Base-by-base conservation (phyloP, 371 early-diverging fungal species). In the Mucor mucedo region DNA sequence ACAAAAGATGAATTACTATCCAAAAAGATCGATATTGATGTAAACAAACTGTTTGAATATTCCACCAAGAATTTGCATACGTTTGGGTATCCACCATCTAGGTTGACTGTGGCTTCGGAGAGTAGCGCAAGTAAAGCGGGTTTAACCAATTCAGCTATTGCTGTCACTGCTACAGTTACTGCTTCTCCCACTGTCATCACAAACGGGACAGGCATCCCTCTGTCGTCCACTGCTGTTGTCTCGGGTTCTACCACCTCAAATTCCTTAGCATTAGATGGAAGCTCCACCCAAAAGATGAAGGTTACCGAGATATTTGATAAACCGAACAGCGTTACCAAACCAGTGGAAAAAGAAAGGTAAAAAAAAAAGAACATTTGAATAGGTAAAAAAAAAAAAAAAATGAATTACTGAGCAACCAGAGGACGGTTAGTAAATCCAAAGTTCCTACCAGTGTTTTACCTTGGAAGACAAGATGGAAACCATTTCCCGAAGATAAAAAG, bases 381-480 rank as follows among this genome's bases (percentile, higher is more conserved):
- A 30, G 21, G 21, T 21, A 21, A 21, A 21, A 30, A 50, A 2
- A 13, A 0, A 21, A 21, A 21, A 21, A 21, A 21, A 21, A 21
- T 21, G 21, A 21, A 21, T 21, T 21, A 21, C 21, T 21, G 21
- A 21, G 21, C 21, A 21, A 21, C 21, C 21, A 21, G 21, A 21
- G 21, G 21, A 21, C 21, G 21, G 21, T 21, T 10, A 55, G 57
- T 40, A 62, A 61, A 33, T 52, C 70, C 33, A 79, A 79, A 49
- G 69, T 76, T 1, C 69, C 81, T 0, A 75, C 75, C 0, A 79
- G 83, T 53, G 80, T 83, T 1, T 30, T 79, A 0, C 80, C 83
- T 8, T 83, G 83, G 83, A 80, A 76, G 55, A 76, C 78, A 14
- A 74, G 68, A 65, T 83, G 83, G 83, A 83, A 78, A 40, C 80